These are phyloP conservation scores for Teratosphaeria nubilosa DNA, from an alignment of 2,329 filamentous ascomycete species.

Conservation along the genomic window DNA sequence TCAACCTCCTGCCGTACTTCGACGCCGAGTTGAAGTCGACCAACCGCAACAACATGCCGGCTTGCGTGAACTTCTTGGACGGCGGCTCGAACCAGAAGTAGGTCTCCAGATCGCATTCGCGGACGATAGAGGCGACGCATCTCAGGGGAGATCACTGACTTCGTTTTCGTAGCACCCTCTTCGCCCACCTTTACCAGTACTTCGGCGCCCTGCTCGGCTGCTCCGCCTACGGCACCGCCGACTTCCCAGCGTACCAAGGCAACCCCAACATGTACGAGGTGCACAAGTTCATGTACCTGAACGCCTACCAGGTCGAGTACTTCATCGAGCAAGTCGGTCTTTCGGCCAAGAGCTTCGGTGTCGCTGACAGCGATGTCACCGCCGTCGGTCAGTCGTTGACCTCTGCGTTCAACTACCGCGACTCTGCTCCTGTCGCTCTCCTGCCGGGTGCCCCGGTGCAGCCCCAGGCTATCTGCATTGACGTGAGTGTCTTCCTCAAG, in stretches of 20 bases:
- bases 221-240: slow-evolving; percentile 39
- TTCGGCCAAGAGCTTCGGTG: slow-evolving; percentile 49
- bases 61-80: slow-evolving; percentile 51
- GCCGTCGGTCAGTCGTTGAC: slow-evolving; percentile 41
- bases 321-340: slow-evolving; percentile 51
- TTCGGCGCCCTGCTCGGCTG: slow-evolving; percentile 51
- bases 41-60: slow-evolving; percentile 41
- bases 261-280: slow-evolving; percentile 41
- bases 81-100: slow-evolving; percentile 37
- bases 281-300: slow-evolving; percentile 49
- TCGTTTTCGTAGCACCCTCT: slow-evolving; percentile 36
- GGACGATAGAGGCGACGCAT: background rate
- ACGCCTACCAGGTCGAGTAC: slow-evolving; percentile 43
- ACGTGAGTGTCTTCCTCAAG: slow-evolving; percentile 13
- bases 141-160: no score
- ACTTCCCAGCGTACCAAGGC: slow-evolving; percentile 42
- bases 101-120: background rate
- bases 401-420: slow-evolving; percentile 43
- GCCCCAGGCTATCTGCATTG: slow-evolving; percentile 48
- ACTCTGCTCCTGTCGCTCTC: slow-evolving; percentile 37
- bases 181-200: slow-evolving; percentile 54
- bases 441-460: slow-evolving; percentile 37
- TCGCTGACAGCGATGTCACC: slow-evolving; percentile 43
- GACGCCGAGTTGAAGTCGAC: slow-evolving; percentile 44
- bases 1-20: slow-evolving; percentile 53